Evolutionary conservation across 2,329 filamentous ascomycete genomes (phyloP).

Genomic region (Volutella citrinella): DNA sequence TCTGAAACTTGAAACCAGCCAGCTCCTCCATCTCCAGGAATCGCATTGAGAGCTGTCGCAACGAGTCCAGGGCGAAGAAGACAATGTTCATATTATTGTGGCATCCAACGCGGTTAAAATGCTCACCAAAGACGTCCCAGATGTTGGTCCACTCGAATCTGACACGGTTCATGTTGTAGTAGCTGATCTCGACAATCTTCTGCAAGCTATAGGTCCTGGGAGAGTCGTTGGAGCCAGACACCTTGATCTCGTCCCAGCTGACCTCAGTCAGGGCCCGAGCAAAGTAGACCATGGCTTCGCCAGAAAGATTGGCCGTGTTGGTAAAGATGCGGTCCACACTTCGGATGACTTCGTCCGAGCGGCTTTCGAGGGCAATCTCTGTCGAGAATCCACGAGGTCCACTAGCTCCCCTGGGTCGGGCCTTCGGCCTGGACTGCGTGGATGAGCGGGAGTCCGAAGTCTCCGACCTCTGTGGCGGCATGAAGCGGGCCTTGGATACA

Average conservation of each 20-base stretch:
- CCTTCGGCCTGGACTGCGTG: constrained; percentile 53
- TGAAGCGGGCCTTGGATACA: constrained; percentile 77
- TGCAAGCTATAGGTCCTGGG: constrained; percentile 96
- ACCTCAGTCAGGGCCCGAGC: constrained; percentile 90
- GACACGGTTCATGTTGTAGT: constrained; percentile 99
- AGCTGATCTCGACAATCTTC: constrained; percentile 97
- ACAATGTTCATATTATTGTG: constrained; percentile 96
- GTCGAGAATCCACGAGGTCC: constrained; percentile 64
- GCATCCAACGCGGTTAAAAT: constrained; percentile 97
- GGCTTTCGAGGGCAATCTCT: constrained; percentile 87
- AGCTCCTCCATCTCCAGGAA: constrained; percentile 99
- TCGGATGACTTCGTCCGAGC: constrained; percentile 89
- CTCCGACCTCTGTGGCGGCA: constrained; percentile 55
- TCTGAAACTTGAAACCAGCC: constrained; percentile 99
- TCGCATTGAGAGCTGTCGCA: constrained; percentile 94
- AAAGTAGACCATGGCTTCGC: constrained; percentile 94
- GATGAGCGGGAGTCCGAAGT: constrained; percentile 62
- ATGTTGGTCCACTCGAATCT: constrained; percentile 98
- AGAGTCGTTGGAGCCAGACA: constrained; percentile 91
- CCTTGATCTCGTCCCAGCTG: constrained; percentile 98
- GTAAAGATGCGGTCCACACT: constrained; percentile 95
- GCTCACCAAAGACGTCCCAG: constrained; percentile 95
- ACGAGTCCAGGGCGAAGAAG: constrained; percentile 93
- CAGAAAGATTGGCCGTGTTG: constrained; percentile 88
- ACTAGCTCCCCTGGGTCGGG: constrained; percentile 52